Conservation (phyloP, 2,329 filamentous ascomycete genomes). For the Zasmidium angulare region DNA sequence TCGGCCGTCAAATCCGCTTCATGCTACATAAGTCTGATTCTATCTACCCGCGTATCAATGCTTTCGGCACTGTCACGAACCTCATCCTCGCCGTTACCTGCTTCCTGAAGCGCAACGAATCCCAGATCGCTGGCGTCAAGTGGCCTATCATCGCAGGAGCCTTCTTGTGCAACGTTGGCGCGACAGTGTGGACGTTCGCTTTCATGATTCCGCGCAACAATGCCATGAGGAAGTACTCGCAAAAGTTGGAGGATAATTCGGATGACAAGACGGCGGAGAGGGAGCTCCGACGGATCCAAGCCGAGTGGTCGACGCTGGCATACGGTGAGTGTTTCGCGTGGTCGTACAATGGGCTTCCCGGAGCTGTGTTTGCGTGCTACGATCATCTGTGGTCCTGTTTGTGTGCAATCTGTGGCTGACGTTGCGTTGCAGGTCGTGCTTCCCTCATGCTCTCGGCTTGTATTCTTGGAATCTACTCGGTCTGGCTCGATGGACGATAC, state of each 20-base stretch:
- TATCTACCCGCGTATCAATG: slow-evolving; percentile 35
- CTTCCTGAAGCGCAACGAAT: slow-evolving; percentile 28
- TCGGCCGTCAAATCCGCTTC: slow-evolving; percentile 29
- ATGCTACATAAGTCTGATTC: slow-evolving; percentile 32
- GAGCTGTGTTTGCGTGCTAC: not conserved
- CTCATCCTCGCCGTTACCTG: slow-evolving; percentile 27
- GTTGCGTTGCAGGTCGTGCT: slow-evolving; percentile 20
- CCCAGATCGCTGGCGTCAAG: slow-evolving; percentile 22
- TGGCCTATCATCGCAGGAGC: slow-evolving; percentile 26
- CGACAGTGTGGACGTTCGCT: slow-evolving; percentile 30
- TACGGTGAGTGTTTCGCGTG: slow-evolving; percentile 22
- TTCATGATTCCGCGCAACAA: slow-evolving; percentile 36
- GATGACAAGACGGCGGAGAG: slow-evolving; percentile 28
- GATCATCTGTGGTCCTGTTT: not conserved
- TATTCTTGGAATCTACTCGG: slow-evolving; percentile 11
- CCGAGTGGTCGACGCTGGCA: slow-evolving; percentile 30
- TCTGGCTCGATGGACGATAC: slow-evolving; percentile 16
- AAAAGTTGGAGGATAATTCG: slow-evolving; percentile 24
- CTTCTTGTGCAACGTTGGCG: slow-evolving; percentile 26
- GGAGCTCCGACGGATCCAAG: slow-evolving; percentile 30
- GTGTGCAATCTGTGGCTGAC: slow-evolving; percentile 7
- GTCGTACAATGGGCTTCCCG: not conserved
- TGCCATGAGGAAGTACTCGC: slow-evolving; percentile 27
- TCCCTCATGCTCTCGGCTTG: slow-evolving; percentile 25
- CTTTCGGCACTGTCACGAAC: slow-evolving; percentile 31